Percentiles rank a stretch among this genome's conserved stretches.
Conservation (phyloP, 106 monocot genomes). For the Narthecium ossifragum region DNA sequence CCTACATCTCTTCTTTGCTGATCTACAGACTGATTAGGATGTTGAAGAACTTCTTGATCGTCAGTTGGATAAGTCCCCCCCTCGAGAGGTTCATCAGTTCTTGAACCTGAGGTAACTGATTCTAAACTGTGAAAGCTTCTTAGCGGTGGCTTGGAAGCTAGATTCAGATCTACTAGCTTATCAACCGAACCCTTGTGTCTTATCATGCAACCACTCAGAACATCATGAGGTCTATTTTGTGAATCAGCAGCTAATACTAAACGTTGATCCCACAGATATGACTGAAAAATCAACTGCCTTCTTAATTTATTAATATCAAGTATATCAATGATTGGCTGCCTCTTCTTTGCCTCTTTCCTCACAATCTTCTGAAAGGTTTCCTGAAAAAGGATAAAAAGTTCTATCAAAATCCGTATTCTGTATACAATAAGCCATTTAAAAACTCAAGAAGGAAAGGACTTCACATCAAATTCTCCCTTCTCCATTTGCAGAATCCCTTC, state of each 20-base stretch:
- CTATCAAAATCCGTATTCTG: constrained; percentile 6
- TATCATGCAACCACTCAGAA: constrained; percentile 8
- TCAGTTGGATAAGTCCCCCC: constrained; percentile 10
- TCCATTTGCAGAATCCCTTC: constrained; percentile 55
- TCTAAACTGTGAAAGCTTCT: constrained; percentile 12
- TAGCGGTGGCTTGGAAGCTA: constrained; percentile 19
- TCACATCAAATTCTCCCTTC: constrained; percentile 81
- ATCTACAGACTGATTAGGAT: constrained; percentile 9
- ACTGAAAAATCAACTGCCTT: constrained; percentile 57
- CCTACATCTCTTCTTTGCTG: constrained; percentile 13
- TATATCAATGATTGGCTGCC: constrained; percentile 54
- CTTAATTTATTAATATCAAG: constrained; percentile 80
- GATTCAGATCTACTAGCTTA: constrained; percentile 25
- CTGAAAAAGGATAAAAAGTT: constrained; percentile 28
- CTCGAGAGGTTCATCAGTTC: constrained; percentile 17
- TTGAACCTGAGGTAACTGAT: constrained; percentile 10
- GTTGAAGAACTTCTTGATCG: constrained; percentile 11
- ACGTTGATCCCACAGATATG: constrained; percentile 81
- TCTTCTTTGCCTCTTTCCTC: constrained; percentile 35
- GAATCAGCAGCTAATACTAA: constrained; percentile 41
- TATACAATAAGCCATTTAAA: neutral
- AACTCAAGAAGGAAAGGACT: neutral
- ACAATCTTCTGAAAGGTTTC: constrained; percentile 44
- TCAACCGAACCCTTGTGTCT: constrained; percentile 24
- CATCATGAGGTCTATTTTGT: constrained; percentile 31